Evolutionary conservation across 2,329 filamentous ascomycete genomes (phyloP).

Genomic region (Pleomassaria siparia): DNA sequence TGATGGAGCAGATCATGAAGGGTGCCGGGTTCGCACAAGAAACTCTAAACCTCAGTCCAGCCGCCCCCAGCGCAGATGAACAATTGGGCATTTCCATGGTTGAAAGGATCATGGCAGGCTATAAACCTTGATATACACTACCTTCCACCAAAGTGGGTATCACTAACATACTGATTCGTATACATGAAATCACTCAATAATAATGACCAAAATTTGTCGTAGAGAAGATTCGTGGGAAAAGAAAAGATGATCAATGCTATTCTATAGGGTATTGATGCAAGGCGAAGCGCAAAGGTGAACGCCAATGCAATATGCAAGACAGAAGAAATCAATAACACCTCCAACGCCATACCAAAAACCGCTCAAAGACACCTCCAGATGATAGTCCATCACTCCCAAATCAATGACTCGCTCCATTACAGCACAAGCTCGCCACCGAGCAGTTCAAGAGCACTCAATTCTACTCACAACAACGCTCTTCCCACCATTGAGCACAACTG

Average conservation of each 20-base stretch:
- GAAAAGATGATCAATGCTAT: neutral
- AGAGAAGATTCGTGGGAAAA: neutral
- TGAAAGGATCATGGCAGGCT: conserved; percentile 35
- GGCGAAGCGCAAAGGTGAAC: neutral
- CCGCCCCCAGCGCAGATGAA: conserved; percentile 25
- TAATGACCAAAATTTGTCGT: no score
- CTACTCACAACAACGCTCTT: neutral
- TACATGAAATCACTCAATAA: no score
- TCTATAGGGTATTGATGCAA: neutral
- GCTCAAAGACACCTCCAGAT: no score
- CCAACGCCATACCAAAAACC: no score
- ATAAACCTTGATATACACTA: conserved; percentile 12
- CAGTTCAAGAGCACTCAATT: neutral
- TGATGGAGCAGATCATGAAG: conserved; percentile 39
- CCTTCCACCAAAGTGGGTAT: neutral
- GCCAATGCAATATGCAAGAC: conserved; percentile 3
- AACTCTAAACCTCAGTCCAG: conserved; percentile 6
- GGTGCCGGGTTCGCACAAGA: conserved; percentile 16
- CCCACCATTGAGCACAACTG: neutral
- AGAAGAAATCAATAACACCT: no score
- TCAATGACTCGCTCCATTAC: no score
- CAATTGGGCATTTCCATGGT: conserved; percentile 36
- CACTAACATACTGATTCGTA: no score
- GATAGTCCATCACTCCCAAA: neutral
- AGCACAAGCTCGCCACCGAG: no score